phyloP scores from a whole-genome alignment of 2,329 filamentous ascomycete genomes.

The Fusarium fracticaudum region DNA sequence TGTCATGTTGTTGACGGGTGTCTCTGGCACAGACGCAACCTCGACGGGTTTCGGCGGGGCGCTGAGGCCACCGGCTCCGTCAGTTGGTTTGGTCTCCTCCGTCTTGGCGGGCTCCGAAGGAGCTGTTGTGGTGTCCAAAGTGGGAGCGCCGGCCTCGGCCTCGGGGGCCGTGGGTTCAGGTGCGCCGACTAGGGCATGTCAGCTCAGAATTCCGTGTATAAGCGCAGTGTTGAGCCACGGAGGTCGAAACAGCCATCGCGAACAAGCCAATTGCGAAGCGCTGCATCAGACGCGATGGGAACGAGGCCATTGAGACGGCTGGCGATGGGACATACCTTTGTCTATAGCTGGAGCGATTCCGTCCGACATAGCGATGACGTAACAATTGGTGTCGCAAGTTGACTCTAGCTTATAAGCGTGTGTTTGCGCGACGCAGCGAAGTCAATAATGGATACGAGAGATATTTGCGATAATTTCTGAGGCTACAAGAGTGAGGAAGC shows the following conservation, averaged over 20 bases:
- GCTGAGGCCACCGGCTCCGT: slow-evolving; percentile 23
- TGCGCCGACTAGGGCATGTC: slow-evolving; percentile 42
- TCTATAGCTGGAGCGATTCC: slow-evolving; percentile 48
- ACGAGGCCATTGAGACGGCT: slow-evolving; percentile 17
- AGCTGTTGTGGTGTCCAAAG: slow-evolving; percentile 39
- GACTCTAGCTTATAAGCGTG: slow-evolving; percentile 27
- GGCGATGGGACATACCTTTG: slow-evolving; percentile 46
- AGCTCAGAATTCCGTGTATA: slow-evolving; percentile 17
- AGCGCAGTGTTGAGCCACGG: not conserved
- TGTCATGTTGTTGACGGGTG: slow-evolving; percentile 48
- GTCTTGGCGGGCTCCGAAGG: slow-evolving; percentile 34
- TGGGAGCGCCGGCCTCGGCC: slow-evolving; percentile 42
- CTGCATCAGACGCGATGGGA: not conserved
- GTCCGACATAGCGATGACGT: slow-evolving; percentile 51
- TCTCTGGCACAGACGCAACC: slow-evolving; percentile 49
- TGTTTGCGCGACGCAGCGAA: slow-evolving; percentile 15
- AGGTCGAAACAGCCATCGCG: not conserved
- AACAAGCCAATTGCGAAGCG: slow-evolving; percentile 28
- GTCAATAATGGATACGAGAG: slow-evolving; percentile 6
- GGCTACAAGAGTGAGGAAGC: slow-evolving; percentile 8
- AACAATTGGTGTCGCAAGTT: slow-evolving; percentile 38
- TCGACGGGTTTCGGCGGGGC: slow-evolving; percentile 48
- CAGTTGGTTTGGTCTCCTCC: slow-evolving; percentile 33
- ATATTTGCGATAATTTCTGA: slow-evolving; percentile 14
- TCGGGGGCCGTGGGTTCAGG: slow-evolving; percentile 44